Conservation (phyloP, 2,329 filamentous ascomycete genomes). For the Botrytis galanthina region DNA sequence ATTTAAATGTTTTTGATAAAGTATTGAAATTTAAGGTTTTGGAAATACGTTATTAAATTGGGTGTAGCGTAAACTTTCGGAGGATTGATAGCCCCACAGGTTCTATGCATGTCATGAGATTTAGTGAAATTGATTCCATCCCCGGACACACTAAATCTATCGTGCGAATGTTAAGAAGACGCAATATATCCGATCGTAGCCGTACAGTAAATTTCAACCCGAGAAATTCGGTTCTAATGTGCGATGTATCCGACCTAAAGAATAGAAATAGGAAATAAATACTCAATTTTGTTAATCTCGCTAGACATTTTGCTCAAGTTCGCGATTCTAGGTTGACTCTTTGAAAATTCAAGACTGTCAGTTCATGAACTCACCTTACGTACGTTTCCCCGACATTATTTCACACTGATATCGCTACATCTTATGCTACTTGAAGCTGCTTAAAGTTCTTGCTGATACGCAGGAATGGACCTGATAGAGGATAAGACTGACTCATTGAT, state of each 20-base stretch:
- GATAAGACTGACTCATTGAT: background rate
- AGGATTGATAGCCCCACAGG: background rate
- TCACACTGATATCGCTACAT: background rate
- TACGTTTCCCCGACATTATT: background rate
- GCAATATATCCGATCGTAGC: background rate
- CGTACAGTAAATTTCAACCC: background rate
- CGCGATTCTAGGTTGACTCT: background rate
- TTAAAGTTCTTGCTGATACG: background rate
- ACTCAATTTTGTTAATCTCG: background rate
- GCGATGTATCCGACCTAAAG: background rate
- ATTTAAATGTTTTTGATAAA: no score
- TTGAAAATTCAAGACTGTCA: background rate
- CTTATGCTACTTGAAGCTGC: background rate
- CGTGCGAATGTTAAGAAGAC: background rate
- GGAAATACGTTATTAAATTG: no score
- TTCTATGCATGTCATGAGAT: background rate
- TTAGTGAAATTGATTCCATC: background rate
- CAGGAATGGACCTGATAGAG: background rate
- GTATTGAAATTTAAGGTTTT: no score
- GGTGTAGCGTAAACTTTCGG: background rate
- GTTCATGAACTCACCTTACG: background rate
- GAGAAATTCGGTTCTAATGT: background rate
- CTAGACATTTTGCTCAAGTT: background rate
- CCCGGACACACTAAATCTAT: background rate
- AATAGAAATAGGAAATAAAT: background rate